phyloP scores from a whole-genome alignment of 805 yeast species.

The Clavispora fructus region DNA sequence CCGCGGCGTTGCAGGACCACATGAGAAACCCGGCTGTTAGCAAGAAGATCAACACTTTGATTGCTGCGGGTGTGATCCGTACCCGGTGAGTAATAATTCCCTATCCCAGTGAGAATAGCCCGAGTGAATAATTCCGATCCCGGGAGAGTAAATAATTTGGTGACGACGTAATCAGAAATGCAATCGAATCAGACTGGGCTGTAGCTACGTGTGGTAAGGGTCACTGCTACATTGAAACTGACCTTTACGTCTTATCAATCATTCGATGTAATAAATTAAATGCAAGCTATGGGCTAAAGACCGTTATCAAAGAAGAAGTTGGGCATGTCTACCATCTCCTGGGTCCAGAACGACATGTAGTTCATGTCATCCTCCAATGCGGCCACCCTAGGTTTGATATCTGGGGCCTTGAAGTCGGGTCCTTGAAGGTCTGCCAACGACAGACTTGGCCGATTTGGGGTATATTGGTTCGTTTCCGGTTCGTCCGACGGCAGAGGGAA shows the following conservation, averaged over 20 bases:
- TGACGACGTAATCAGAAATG: too few relatives aligned
- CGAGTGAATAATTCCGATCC: too few relatives aligned
- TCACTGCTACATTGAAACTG: too few relatives aligned
- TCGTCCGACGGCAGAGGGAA: neutral
- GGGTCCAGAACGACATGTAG: neutral
- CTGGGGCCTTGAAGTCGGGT: neutral
- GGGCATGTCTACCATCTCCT: conserved; percentile 18
- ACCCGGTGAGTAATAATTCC: too few relatives aligned
- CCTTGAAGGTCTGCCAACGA: neutral
- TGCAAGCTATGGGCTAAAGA: conserved; percentile 1
- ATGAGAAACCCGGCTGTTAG: conserved; percentile 94
- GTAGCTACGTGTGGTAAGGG: too few relatives aligned
- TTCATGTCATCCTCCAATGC: conserved; percentile 1
- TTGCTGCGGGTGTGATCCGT: conserved; percentile 96
- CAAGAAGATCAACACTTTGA: conserved; percentile 79
- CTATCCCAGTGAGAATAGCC: too few relatives aligned
- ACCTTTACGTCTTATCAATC: too few relatives aligned
- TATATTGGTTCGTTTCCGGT: neutral
- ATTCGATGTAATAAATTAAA: neutral
- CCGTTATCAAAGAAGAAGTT: conserved; percentile 36
- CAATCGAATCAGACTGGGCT: too few relatives aligned
- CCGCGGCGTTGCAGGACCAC: conserved; percentile 95
- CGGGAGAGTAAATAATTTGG: neutral
- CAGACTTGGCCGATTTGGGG: neutral
- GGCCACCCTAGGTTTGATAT: neutral